A percentile compares a stretch with the other conserved stretches of the same genome.
Evolutionary conservation across 1,284 basidiomycete species (phyloP).

Genomic region (Cutaneotrichosporon cavernicola): DNA sequence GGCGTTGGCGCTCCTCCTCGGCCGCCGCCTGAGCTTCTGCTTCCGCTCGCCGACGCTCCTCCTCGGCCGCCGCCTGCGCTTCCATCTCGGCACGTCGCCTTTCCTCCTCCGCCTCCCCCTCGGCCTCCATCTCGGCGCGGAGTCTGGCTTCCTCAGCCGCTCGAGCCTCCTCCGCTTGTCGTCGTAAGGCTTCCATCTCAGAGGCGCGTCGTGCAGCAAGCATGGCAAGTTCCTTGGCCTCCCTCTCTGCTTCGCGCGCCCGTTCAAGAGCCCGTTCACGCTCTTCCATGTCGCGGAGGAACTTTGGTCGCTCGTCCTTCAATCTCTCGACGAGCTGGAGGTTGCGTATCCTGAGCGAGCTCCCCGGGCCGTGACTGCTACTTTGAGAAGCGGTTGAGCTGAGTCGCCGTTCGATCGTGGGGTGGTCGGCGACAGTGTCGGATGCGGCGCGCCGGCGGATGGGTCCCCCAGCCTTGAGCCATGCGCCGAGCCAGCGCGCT

Average conservation of each 20-base stretch:
- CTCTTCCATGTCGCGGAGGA: slow-evolving; percentile 35
- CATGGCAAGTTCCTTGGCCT: slow-evolving; percentile 2
- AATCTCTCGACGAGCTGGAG: slow-evolving; percentile 37
- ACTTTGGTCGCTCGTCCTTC: slow-evolving; percentile 33
- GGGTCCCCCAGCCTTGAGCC: slow-evolving; percentile 27
- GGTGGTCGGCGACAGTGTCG: slow-evolving; percentile 14
- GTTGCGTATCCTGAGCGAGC: slow-evolving; percentile 29
- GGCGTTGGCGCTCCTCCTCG: slow-evolving; percentile 19
- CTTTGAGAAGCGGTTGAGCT: not conserved
- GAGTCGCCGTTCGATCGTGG: slow-evolving; percentile 3
- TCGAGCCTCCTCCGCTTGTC: not conserved
- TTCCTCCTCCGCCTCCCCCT: slow-evolving; percentile 4
- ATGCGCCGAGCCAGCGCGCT: slow-evolving; percentile 46
- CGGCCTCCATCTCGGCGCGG: slow-evolving; percentile 8
- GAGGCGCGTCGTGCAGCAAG: slow-evolving; percentile 1
- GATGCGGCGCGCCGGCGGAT: slow-evolving; percentile 17
- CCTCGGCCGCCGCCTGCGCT: slow-evolving; percentile 27
- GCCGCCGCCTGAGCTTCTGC: slow-evolving; percentile 37
- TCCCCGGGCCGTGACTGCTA: not conserved
- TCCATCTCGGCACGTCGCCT: not conserved
- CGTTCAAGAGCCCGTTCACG: slow-evolving; percentile 10
- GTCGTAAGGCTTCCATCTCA: slow-evolving; percentile 5
- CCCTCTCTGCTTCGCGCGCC: slow-evolving; percentile 7
- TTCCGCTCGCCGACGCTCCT: slow-evolving; percentile 35
- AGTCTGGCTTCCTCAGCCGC: not conserved